Percentiles rank a stretch among this genome's conserved stretches.
Evolutionary conservation across 805 yeast species (phyloP).

Genomic region (baker's yeast (Saccharomyces cerevisiae)): DNA sequence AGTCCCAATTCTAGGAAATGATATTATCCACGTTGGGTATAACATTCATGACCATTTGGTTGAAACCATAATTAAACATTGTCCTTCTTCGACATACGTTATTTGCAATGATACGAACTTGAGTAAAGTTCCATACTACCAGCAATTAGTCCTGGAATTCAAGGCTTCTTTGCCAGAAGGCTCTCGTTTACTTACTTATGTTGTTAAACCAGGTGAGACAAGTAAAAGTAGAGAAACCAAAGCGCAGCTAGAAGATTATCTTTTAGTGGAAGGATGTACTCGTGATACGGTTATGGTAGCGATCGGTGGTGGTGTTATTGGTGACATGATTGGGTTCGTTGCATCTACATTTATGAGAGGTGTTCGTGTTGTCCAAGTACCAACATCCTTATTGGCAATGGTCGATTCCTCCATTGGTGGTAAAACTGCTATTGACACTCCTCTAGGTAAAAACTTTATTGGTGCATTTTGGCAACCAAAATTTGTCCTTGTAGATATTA

Average conservation of each 20-base stretch:
- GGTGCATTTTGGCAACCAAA: slow-evolving; percentile 98
- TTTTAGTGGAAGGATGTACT: slow-evolving; percentile 78
- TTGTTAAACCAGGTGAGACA: slow-evolving; percentile 87
- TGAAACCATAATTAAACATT: slow-evolving; percentile 47
- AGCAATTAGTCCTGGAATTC: slow-evolving; percentile 39
- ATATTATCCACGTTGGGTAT: slow-evolving; percentile 85
- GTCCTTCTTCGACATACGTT: slow-evolving; percentile 86
- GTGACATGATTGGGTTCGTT: slow-evolving; percentile 97
- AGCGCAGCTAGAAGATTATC: slow-evolving; percentile 85
- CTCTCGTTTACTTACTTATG: slow-evolving; percentile 63
- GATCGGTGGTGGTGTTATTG: slow-evolving; percentile 96
- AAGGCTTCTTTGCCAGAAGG: slow-evolving; percentile 36
- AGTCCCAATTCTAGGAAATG: slow-evolving; percentile 72
- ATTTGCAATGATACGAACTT: slow-evolving; percentile 82
- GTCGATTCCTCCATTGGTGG: slow-evolving; percentile 98
- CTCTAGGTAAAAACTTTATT: slow-evolving; percentile 87
- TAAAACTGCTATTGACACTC: slow-evolving; percentile 95
- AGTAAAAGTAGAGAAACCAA: slow-evolving; percentile 83
- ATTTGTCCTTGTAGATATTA: slow-evolving; percentile 78
- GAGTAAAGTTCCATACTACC: slow-evolving; percentile 54
- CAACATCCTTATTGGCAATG: slow-evolving; percentile 91
- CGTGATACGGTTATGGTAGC: slow-evolving; percentile 93
- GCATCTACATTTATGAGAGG: slow-evolving; percentile 99
- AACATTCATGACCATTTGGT: slow-evolving; percentile 69
- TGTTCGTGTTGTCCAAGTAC: slow-evolving; percentile 85